These are phyloP conservation scores for Suillus spraguei DNA, from an alignment of 768 basidiomycete species.

Conservation along the genomic window DNA sequence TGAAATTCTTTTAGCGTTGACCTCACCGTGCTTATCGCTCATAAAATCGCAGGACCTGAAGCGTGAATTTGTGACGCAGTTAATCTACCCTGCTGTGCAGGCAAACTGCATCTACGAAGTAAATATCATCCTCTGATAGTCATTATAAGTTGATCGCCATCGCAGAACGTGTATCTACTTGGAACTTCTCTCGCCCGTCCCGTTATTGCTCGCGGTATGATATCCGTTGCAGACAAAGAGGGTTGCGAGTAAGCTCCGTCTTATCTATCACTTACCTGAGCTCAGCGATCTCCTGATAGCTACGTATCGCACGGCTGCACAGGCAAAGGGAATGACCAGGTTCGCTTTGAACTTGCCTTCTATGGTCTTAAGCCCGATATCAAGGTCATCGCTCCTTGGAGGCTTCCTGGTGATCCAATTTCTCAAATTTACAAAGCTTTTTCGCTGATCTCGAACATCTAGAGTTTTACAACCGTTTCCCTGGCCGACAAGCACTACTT, in stretches of 20 bases:
- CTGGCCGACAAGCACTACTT: conserved; percentile 70
- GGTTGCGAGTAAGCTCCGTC: conserved; percentile 83
- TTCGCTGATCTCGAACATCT: conserved; percentile 2
- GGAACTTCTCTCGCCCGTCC: conserved; percentile 98
- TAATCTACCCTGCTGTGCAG: conserved; percentile 98
- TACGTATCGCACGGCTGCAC: conserved; percentile 99
- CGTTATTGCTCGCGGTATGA: conserved; percentile 99
- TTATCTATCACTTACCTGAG: not conserved
- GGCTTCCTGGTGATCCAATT: conserved; percentile 71
- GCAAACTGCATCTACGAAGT: conserved; percentile 99
- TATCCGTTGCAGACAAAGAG: conserved; percentile 85
- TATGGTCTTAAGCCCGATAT: conserved; percentile 96
- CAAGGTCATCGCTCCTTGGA: conserved; percentile 99
- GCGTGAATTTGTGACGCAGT: conserved; percentile 91
- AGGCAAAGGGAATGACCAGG: conserved; percentile 99
- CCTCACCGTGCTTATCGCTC: not conserved
- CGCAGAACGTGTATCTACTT: conserved; percentile 93
- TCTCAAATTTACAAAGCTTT: not conserved
- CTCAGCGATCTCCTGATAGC: conserved; percentile 40
- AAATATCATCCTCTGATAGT: conserved; percentile 14
- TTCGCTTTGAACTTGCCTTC: conserved; percentile 98
- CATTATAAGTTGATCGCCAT: not conserved
- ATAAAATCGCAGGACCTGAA: conserved; percentile 73
- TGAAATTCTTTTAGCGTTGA: not conserved
- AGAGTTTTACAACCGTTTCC: conserved; percentile 57